Conservation (phyloP, 345 rosid genomes). For the Lagerstroemia speciosa region DNA sequence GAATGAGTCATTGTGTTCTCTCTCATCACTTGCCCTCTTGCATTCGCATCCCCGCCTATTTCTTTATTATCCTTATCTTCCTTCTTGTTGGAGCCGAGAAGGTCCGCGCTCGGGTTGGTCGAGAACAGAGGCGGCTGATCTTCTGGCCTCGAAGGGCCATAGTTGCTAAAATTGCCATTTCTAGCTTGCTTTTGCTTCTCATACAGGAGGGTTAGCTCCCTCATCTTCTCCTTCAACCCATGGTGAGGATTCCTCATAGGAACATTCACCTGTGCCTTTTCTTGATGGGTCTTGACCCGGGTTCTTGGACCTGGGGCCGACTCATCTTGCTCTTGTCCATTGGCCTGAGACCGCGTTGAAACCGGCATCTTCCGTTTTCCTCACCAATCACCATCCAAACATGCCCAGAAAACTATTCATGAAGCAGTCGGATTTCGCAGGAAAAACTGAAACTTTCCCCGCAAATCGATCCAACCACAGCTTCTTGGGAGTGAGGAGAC, state of each 20-base stretch:
- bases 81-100: slow-evolving; percentile 35
- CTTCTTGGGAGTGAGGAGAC: neutral
- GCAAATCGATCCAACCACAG: neutral
- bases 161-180: slow-evolving; percentile 20
- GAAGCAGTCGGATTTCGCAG: slow-evolving; percentile 11
- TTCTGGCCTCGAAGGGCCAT: slow-evolving; percentile 20
- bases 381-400: slow-evolving; percentile 37
- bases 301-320: slow-evolving; percentile 14
- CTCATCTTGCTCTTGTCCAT: slow-evolving; percentile 15
- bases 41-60: slow-evolving; percentile 14
- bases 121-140: slow-evolving; percentile 28
- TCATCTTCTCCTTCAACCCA: slow-evolving; percentile 90
- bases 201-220: slow-evolving; percentile 69
- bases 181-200: slow-evolving; percentile 91
- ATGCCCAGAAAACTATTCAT: slow-evolving; percentile 22
- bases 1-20: slow-evolving; percentile 37
- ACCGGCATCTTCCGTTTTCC: slow-evolving; percentile 58
- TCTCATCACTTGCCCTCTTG: slow-evolving; percentile 22
- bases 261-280: slow-evolving; percentile 20
- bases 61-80: slow-evolving; percentile 23
- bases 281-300: slow-evolving; percentile 19
- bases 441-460: slow-evolving; percentile 9
- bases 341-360: slow-evolving; percentile 60
- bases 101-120: slow-evolving; percentile 49
- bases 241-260: slow-evolving; percentile 71